These are phyloP conservation scores for Cladosporium sp. DNA, from an alignment of 2,329 filamentous ascomycete species.

Conservation along the genomic window DNA sequence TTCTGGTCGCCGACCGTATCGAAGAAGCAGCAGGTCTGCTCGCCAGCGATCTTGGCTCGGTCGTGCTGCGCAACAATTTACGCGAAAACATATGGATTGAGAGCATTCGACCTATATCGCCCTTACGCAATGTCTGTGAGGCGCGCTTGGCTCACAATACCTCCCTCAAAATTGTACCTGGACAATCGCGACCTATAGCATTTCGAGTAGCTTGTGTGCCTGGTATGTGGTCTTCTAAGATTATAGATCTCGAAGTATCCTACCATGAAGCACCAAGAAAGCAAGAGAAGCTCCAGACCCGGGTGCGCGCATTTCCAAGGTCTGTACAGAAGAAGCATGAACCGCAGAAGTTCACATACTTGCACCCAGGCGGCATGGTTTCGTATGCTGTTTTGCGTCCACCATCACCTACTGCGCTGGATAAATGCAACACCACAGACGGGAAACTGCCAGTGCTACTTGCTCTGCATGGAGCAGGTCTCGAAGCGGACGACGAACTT, in stretches of 20 bases:
- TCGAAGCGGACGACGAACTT: conserved; percentile 54
- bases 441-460: conserved; percentile 52
- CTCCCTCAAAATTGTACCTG: conserved; percentile 35
- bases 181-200: conserved; percentile 39
- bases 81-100: conserved; percentile 28
- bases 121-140: conserved; percentile 24
- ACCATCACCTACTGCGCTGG: conserved; percentile 48
- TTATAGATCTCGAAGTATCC: conserved; percentile 23
- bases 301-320: background rate
- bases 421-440: conserved; percentile 25
- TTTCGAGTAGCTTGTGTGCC: conserved; percentile 40
- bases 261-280: conserved; percentile 24
- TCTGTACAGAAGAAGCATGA: conserved; percentile 36
- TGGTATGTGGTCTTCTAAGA: background rate
- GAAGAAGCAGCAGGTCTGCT: conserved; percentile 44
- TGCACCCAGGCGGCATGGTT: conserved; percentile 56
- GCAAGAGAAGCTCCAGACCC: background rate
- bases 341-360: conserved; percentile 57
- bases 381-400: conserved; percentile 61
- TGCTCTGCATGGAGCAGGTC: conserved; percentile 58
- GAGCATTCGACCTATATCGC: conserved; percentile 22
- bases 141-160: conserved; percentile 22
- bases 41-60: conserved; percentile 51
- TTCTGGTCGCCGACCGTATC: conserved; percentile 56
- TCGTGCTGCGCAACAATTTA: conserved; percentile 51